Conservation (phyloP, 768 basidiomycete genomes). For the Leucocoprinus sp. region DNA sequence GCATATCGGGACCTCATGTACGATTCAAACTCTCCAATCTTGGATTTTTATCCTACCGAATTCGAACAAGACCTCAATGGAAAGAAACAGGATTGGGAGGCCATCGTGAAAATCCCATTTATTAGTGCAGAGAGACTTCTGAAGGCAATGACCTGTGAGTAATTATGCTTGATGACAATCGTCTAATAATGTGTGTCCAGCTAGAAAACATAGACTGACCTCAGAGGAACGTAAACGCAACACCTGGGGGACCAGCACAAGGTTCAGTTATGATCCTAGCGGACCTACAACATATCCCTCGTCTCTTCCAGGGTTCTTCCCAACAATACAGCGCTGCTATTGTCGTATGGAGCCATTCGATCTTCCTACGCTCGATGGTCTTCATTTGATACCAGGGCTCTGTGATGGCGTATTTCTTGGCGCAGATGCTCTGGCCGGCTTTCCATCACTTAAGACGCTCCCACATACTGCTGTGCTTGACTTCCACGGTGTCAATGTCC, state of each 20-base stretch:
- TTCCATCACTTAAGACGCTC: conserved; percentile 90
- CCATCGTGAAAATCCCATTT: conserved; percentile 97
- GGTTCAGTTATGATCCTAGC: conserved; percentile 61
- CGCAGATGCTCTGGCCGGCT: conserved; percentile 81
- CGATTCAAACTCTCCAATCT: conserved; percentile 73
- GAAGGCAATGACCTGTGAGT: conserved; percentile 73
- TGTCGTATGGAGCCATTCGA: conserved; percentile 80
- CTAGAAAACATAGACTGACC: conserved; percentile 70
- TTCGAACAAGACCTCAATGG: conserved; percentile 95
- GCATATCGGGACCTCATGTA: conserved; percentile 93
- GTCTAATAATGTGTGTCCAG: conserved; percentile 27
- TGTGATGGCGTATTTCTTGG: conserved; percentile 86
- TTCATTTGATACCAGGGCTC: conserved; percentile 81
- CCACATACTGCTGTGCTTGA: conserved; percentile 71
- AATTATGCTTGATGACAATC: neutral
- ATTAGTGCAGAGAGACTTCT: conserved; percentile 78
- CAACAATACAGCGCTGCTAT: conserved; percentile 70
- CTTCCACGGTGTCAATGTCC: conserved; percentile 87
- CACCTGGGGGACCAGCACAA: conserved; percentile 68
- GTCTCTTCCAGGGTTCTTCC: conserved; percentile 92
- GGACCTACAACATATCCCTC: conserved; percentile 76
- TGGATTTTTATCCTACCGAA: conserved; percentile 89
- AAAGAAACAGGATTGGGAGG: conserved; percentile 99
- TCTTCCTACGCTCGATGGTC: conserved; percentile 78
- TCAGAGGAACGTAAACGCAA: conserved; percentile 73